Evolutionary conservation across 768 basidiomycete genomes (phyloP), one percentile per base, ranked within the genome.

Genomic region (Phanerochaete carnosa): DNA sequence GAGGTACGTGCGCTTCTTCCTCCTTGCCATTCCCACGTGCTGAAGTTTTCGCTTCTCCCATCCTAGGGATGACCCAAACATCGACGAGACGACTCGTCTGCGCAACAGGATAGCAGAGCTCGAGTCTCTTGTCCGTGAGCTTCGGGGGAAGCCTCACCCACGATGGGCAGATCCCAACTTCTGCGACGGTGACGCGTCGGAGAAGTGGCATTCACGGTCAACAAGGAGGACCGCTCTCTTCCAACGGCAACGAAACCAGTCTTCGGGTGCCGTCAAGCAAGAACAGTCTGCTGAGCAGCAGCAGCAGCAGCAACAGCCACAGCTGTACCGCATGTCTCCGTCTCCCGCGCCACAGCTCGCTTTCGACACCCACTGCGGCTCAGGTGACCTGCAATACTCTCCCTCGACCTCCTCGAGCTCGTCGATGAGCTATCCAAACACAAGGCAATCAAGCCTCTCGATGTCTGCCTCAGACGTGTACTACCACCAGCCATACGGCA

Each of bases 71-170:
- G 92, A 95, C 74, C 92, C 93, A 12, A 84, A 86, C 47, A 73
- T 93, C n/a, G 90, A 93, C 69, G 94, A 96, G 76, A 87, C 82
- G 60, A 94, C 92, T 16, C 86, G 90, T 59, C 80, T 95, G 58
- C 83, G 92, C 59, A 90, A 91, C 66, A 80, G 94, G 52, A 94
- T 97, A 65, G 94, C 93, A 39, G 94, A 97, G 75, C 85, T 97
- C 57, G 94, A 97, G 74, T 91, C 90, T 67, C 83, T 95, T 32
- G 93, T 96, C 35, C 82, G 94, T 63, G 94, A 95, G 71, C 78
- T 97, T 29, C 83, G 93, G 71, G 91, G 90, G 64, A 92, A 93
- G 72, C 91, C 91, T 12, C 91, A 93, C 72, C 91, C 91, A 51
- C 86, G 90, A 37, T 93, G 91, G 91, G 89, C 90, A 11, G 89